A percentile compares a stretch with the other conserved stretches of the same genome.
Conservation (phyloP, 306 rosid species). For the Prunus armeniaca region DNA sequence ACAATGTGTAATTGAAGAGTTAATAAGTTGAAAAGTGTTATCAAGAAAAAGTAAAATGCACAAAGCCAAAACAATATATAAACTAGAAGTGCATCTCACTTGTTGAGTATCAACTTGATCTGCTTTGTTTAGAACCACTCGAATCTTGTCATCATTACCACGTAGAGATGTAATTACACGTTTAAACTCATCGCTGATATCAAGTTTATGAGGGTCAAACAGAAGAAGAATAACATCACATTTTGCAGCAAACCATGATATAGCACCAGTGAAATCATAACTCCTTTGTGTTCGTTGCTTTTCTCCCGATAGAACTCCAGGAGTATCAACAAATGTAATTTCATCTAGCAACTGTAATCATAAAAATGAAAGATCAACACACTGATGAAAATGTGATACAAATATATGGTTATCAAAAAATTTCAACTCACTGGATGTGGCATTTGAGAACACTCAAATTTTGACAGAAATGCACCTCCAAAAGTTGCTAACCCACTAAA, state of each 20-base stretch:
- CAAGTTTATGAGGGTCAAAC: slow-evolving; percentile 94
- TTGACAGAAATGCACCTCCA: slow-evolving; percentile 87
- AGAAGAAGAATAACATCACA: slow-evolving; percentile 89
- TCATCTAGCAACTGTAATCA: slow-evolving; percentile 64
- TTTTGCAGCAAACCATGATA: slow-evolving; percentile 97
- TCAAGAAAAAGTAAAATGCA: neutral
- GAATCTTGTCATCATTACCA: slow-evolving; percentile 93
- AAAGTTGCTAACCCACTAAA: slow-evolving; percentile 73
- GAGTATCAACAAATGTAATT: slow-evolving; percentile 87
- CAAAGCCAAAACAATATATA: neutral
- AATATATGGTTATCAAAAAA: neutral
- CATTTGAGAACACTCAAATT: slow-evolving; percentile 93
- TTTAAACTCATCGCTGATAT: slow-evolving; percentile 89
- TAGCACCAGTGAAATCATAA: slow-evolving; percentile 95
- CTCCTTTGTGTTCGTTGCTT: slow-evolving; percentile 94
- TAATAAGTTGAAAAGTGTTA: neutral
- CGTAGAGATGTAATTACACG: slow-evolving; percentile 78
- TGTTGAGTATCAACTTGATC: slow-evolving; percentile 98
- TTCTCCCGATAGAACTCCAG: slow-evolving; percentile 96
- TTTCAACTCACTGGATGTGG: slow-evolving; percentile 81
- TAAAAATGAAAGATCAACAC: slow-evolving; percentile 3
- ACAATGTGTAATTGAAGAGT: neutral
- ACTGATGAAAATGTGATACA: neutral
- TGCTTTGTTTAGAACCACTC: slow-evolving; percentile 91
- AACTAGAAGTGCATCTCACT: slow-evolving; percentile 34